A percentile compares a stretch with the other conserved stretches of the same genome.
These are phyloP conservation scores for Didymella glomerata DNA, from an alignment of 2,329 filamentous ascomycete species.

Conservation along the genomic window DNA sequence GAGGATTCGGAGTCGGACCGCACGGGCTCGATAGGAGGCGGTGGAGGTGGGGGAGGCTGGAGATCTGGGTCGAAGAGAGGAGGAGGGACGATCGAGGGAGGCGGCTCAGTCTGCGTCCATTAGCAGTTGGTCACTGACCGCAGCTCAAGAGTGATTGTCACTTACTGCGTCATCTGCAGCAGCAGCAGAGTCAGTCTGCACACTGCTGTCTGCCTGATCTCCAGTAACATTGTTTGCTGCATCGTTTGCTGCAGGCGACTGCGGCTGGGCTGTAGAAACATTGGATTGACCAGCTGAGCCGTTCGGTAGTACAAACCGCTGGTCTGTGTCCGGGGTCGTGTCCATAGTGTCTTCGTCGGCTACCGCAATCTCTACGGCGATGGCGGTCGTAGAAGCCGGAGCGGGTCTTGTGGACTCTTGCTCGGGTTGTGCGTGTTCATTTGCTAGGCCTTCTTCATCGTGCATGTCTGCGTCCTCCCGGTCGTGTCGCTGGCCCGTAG, in stretches of 20 bases:
- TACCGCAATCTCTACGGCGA: slow-evolving; percentile 42
- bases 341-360: slow-evolving; percentile 53
- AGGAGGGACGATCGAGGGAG: slow-evolving; percentile 34
- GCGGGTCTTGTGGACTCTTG: slow-evolving; percentile 15
- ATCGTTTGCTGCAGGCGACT: slow-evolving; percentile 28
- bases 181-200: slow-evolving; percentile 18
- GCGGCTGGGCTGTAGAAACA: slow-evolving; percentile 24
- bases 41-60: slow-evolving; percentile 45
- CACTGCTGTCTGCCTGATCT: slow-evolving; percentile 20
- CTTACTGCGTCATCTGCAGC: slow-evolving; percentile 29
- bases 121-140: slow-evolving; percentile 20
- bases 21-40: slow-evolving; percentile 42
- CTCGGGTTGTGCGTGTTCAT: slow-evolving; percentile 19
- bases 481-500: slow-evolving; percentile 48
- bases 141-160: background rate
- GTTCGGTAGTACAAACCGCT: slow-evolving; percentile 35
- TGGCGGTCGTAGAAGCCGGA: slow-evolving; percentile 25
- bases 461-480: slow-evolving; percentile 50
- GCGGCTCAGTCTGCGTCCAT: slow-evolving; percentile 27
- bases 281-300: slow-evolving; percentile 27
- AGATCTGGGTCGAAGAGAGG: slow-evolving; percentile 32
- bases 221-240: no score
- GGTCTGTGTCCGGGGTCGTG: slow-evolving; percentile 46
- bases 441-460: slow-evolving; percentile 35
- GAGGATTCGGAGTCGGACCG: slow-evolving; percentile 47